These are phyloP conservation scores for Nitzschia palea DNA, from an alignment of 108 stramenopile species.

Conservation along the genomic window DNA sequence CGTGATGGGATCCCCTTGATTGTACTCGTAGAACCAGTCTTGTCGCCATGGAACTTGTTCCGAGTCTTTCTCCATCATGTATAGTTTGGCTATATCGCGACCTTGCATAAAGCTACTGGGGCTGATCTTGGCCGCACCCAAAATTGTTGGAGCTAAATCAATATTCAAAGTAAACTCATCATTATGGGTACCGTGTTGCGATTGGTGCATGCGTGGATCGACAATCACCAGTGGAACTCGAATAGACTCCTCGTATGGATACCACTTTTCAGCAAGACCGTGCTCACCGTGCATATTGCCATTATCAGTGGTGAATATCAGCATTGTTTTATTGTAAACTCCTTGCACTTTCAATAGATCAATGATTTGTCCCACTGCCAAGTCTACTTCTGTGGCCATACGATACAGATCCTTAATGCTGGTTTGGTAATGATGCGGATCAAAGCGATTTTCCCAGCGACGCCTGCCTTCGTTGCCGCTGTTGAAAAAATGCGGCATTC, in stretches of 20 bases:
- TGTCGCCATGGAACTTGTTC: slow-evolving; percentile 41
- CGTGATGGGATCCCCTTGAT: slow-evolving; percentile 30
- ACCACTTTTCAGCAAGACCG: slow-evolving; percentile 55
- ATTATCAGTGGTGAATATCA: slow-evolving; percentile 86
- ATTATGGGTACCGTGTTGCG: slow-evolving; percentile 46
- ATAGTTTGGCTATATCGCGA: slow-evolving; percentile 68
- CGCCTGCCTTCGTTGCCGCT: slow-evolving; percentile 56
- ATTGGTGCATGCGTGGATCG: slow-evolving; percentile 70
- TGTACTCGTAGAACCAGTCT: slow-evolving; percentile 78
- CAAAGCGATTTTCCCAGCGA: slow-evolving; percentile 61
- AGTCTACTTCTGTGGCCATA: slow-evolving; percentile 78
- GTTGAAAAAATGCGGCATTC: slow-evolving; percentile 34
- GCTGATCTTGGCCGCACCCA: slow-evolving; percentile 56
- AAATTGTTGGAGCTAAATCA: slow-evolving; percentile 76
- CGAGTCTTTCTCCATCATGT: slow-evolving; percentile 18
- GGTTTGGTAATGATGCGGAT: slow-evolving; percentile 54
- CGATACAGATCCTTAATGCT: slow-evolving; percentile 63
- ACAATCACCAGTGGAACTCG: slow-evolving; percentile 73
- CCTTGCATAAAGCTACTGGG: slow-evolving; percentile 67
- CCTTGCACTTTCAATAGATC: slow-evolving; percentile 51
- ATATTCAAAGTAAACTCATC: slow-evolving; percentile 74
- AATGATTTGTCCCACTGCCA: slow-evolving; percentile 54
- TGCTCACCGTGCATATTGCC: slow-evolving; percentile 72
- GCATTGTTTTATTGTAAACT: slow-evolving; percentile 57
- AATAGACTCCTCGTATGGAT: slow-evolving; percentile 70